Conservation (phyloP, 139 green algal species). For the Gonium pectorale region DNA sequence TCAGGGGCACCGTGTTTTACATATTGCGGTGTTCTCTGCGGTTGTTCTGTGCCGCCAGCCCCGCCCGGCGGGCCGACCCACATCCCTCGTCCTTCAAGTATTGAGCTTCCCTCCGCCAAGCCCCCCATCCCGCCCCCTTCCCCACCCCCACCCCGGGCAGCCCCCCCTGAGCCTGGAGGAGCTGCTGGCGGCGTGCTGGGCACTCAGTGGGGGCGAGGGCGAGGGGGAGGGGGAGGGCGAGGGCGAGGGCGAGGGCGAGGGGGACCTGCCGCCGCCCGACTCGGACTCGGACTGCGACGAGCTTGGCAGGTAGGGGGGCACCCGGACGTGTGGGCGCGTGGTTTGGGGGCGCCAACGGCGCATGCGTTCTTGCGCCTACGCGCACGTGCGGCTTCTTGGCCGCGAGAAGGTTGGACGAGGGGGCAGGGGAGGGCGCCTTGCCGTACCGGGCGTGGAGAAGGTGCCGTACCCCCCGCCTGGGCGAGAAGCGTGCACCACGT, state of each 20-base stretch:
- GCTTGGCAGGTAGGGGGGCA: not conserved
- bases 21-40: not conserved
- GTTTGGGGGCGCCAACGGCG: not conserved
- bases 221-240: no score
- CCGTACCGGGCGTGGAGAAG: not conserved
- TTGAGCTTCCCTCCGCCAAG: not conserved
- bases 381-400: no score
- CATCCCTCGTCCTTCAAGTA: not conserved
- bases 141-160: not conserved
- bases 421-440: not conserved
- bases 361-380: not conserved
- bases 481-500: not conserved
- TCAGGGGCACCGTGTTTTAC: not conserved
- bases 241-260: no score
- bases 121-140: not conserved
- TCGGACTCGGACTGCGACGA: conserved; percentile 14
- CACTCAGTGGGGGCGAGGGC: no score
- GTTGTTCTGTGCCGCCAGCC: not conserved
- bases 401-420: not conserved
- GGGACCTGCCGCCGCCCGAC: not conserved
- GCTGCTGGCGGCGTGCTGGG: not conserved
- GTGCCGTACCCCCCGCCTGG: not conserved
- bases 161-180: not conserved
- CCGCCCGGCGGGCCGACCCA: not conserved
- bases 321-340: not conserved